Base-by-base conservation (phyloP, 129 eudicot genomes). In the Chrysanthemum makinoi region DNA sequence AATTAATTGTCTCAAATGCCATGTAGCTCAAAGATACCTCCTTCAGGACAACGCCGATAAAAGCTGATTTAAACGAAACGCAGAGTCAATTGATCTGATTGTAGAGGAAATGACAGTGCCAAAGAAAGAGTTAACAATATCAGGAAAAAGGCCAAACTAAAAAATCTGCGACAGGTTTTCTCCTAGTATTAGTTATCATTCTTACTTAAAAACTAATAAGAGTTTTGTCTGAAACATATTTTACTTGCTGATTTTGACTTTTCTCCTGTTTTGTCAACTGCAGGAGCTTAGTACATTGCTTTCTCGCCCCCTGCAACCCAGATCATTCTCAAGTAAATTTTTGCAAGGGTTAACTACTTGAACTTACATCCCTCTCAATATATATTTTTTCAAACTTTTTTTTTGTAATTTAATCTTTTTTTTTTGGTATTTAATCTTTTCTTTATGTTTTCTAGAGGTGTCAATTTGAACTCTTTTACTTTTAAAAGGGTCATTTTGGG, bases 221-320 rank as follows among this genome's bases (percentile, higher is more conserved):
- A 69, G 47, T 14, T 52, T 7, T 30, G 22, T 10, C 64, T 55
- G 64, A n/a, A 14, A 26, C 72, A 9, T 19, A 39, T 56, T 68
- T 11, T 39, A 22, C 50, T 63, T 39, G 72, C 33, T 61, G 74
- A 58, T 61, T 72, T 72, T 68, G 39, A 60, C 68, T 19, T 35
- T 13, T 19, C 39, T 78, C 15, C 10, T 65, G 49, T 78, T 50
- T 46, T 17, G 17, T 5, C 19, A 68, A 79, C 55, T 83, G 79
- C 86, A 93, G 98, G 98, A 89, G 71, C 95, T 93, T 60, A 85
- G 77, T 52, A 18, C 77, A 24, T 68, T 89, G 55, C 86, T 93
- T 65, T 89, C 95, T 30, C 86, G 87, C 62, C 98, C 98, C 56
- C 71, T 93, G 83, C 95, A 93, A 80, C 96, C 98, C 20, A 87